Evolutionary conservation across 805 yeast species (phyloP), one percentile per base, ranked within the genome.

Genomic region (Hanseniaspora singularis): DNA sequence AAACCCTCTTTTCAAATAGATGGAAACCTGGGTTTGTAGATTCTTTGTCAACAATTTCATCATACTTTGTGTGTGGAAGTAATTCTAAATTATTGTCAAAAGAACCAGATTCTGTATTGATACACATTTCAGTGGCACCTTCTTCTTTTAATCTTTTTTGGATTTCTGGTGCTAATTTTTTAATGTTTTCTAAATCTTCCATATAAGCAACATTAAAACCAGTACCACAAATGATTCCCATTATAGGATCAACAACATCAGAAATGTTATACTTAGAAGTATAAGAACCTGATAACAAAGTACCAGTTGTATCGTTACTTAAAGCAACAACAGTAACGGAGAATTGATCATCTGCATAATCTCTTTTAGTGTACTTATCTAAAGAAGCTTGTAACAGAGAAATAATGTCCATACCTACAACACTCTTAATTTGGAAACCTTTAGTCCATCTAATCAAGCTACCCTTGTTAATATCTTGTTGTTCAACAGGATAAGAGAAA

Each of bases 21-120:
- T 92, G 96, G 67, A 68, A 84, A 7, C 94, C 94, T 33, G 76
- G 79, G 62, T 89, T 89, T 10, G 92, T 72, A 20, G 96, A 82
- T 52, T 69, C 71, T 26, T 66, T 61, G 61, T 89, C 94, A 53
- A 89, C 76, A 23, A 65, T 68, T 40, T 66, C 63, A 66, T 89
- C 98, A 61, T 78, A 88, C 51, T 76, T 73, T 3, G 95, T 83
- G 40, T 69, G 72, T 51, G 96, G 96, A 52, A 89, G 69, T 33
- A 77, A 68, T 53, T 75, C 70, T 51, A 87, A 70, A 19, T 76
- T 79, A 59, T 89, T 89, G 64, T 89, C 97, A 57, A 88, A 89
- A 36, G 96, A 86, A 52, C 97, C 97, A 96, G 97, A 92, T 65
- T 92, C 98, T 38, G 96, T 88, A 67, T 88, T 88, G 56, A 88